Percentiles rank a stretch among this genome's conserved stretches.
These are phyloP conservation scores for Heterobasidion annosum DNA, from an alignment of 1,284 basidiomycete genomes.

Conservation along the genomic window DNA sequence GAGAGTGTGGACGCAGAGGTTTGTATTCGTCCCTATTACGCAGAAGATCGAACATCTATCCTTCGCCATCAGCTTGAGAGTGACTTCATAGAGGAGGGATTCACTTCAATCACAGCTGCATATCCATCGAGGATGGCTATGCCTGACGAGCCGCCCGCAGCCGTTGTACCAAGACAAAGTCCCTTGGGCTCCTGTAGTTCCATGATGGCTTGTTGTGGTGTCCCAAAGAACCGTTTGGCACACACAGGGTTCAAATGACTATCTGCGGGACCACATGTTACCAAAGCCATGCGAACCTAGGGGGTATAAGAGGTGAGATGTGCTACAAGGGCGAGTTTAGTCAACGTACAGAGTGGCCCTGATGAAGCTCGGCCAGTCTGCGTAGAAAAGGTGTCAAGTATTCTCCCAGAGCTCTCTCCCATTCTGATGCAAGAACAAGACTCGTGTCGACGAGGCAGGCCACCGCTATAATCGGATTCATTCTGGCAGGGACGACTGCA, in stretches of 20 bases:
- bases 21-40: slow-evolving; percentile 16
- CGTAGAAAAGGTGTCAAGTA: neutral
- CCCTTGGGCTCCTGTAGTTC: slow-evolving; percentile 38
- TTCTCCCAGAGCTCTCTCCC: neutral
- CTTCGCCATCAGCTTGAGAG: neutral
- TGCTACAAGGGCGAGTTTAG: neutral
- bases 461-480: neutral
- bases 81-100: neutral
- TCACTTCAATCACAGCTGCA: slow-evolving; percentile 63
- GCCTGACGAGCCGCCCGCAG: slow-evolving; percentile 38
- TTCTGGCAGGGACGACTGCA: neutral
- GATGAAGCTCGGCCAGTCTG: neutral
- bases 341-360: neutral
- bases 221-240: slow-evolving; percentile 45
- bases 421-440: neutral
- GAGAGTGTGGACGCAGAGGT: slow-evolving; percentile 9
- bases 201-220: slow-evolving; percentile 26
- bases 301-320: neutral
- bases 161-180: slow-evolving; percentile 49
- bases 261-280: slow-evolving; percentile 49
- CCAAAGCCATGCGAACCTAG: slow-evolving; percentile 45
- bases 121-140: slow-evolving; percentile 66
- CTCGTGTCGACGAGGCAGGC: neutral
- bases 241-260: slow-evolving; percentile 44
- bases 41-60: slow-evolving; percentile 48